Conservation (phyloP, 371 early-diverging fungal species). For the Funneliformis caledonium region DNA sequence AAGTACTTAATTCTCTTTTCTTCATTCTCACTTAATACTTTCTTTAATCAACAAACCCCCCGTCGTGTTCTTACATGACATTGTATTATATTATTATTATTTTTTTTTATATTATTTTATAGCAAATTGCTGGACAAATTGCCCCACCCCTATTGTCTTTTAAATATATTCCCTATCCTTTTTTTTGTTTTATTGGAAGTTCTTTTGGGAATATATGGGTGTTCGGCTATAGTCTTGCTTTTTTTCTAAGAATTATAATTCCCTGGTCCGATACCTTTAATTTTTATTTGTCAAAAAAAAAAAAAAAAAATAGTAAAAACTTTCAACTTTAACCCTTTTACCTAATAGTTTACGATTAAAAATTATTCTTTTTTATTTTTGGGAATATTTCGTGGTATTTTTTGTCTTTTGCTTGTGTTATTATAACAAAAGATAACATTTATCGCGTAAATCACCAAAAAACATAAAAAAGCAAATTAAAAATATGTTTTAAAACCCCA, state of each 20-base stretch:
- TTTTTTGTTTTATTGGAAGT: neutral
- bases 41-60: neutral
- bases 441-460: neutral
- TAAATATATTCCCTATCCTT: constrained; percentile 2
- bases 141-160: neutral
- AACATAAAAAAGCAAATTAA: neutral
- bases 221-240: neutral
- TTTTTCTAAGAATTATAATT: neutral
- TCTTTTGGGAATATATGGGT: neutral
- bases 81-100: constrained; percentile 15
- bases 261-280: neutral
- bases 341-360: too few species aligned
- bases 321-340: neutral
- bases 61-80: constrained; percentile 23
- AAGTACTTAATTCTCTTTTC: constrained; percentile 12
- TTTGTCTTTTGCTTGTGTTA: too few species aligned
- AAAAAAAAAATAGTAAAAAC: neutral
- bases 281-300: too few species aligned
- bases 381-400: neutral
- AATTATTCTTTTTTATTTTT: neutral
- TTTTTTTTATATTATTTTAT: constrained; percentile 3
- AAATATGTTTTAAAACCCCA: neutral
- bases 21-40: constrained; percentile 20
- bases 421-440: too few species aligned
- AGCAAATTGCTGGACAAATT: constrained; percentile 16